Percentiles rank a stretch among this genome's conserved stretches.
Evolutionary conservation across 169 alveolate genomes (phyloP).

Genomic region (Plasmodium gaboni): DNA sequence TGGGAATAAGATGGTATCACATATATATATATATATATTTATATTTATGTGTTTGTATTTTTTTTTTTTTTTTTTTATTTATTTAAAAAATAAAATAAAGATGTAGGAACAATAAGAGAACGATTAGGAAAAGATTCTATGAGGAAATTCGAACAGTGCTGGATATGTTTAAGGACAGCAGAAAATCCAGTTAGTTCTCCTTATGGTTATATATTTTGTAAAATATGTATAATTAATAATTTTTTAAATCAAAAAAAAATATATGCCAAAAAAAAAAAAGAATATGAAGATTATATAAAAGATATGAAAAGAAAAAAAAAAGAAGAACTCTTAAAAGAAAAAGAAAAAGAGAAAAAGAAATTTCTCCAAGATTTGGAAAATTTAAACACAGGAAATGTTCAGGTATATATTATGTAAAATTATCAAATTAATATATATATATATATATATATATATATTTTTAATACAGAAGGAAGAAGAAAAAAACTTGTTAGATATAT

Average conservation of each 20-base stretch:
- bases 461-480: conserved; percentile 22
- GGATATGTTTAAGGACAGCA: conserved; percentile 92
- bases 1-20: background rate
- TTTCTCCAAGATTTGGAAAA: conserved; percentile 67
- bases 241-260: conserved; percentile 89
- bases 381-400: conserved; percentile 42
- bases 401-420: conserved; percentile 50
- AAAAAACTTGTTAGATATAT: conserved; percentile 16
- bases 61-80: background rate
- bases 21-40: background rate
- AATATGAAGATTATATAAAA: conserved; percentile 30
- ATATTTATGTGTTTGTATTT: background rate
- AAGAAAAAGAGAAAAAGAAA: conserved; percentile 69
- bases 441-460: conserved; percentile 61
- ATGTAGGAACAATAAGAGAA: conserved; percentile 90
- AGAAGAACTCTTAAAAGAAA: conserved; percentile 57
- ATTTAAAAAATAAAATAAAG: conserved; percentile 21
- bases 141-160: conserved; percentile 92
- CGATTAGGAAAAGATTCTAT: conserved; percentile 93
- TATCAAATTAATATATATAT: conserved; percentile 46
- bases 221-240: conserved; percentile 92
- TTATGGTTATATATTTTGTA: conserved; percentile 95
- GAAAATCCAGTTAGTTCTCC: conserved; percentile 91
- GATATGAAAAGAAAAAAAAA: conserved; percentile 73
- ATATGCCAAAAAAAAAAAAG: conserved; percentile 41